Evolutionary conservation across 169 alveolate genomes (phyloP).

Genomic region (Neospora caninum): DNA sequence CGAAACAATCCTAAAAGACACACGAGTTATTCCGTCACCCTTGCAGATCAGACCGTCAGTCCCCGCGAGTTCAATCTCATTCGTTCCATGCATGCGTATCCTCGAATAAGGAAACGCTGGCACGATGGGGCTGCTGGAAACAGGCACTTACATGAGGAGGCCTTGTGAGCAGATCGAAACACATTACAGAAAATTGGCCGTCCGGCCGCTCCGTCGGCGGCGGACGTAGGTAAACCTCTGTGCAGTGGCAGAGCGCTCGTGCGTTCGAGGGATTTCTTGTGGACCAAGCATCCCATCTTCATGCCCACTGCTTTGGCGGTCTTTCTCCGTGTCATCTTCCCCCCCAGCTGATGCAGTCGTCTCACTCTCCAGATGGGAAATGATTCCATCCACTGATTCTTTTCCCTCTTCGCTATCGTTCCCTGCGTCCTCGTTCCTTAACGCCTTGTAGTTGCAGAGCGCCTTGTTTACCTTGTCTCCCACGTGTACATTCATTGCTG

Average conservation of each 20-base stretch:
- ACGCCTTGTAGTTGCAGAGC: background rate
- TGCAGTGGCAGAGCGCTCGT: background rate
- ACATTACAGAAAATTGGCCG: conserved; percentile 7
- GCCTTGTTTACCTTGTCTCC: background rate
- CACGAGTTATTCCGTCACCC: no score
- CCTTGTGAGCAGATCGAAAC: no score
- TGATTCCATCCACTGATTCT: background rate
- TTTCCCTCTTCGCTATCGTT: background rate
- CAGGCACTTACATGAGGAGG: no score
- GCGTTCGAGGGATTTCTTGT: background rate
- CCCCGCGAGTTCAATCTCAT: no score
- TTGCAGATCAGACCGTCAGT: no score
- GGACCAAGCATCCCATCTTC: background rate
- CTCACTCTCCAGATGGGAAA: conserved; percentile 11
- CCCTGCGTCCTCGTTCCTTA: background rate
- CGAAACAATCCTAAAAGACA: no score
- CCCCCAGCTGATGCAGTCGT: background rate
- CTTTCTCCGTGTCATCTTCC: background rate
- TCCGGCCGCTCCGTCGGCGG: conserved; percentile 3
- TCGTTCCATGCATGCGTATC: no score
- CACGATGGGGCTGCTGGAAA: no score
- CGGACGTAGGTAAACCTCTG: background rate
- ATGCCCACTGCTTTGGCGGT: background rate
- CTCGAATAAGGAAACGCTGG: no score
- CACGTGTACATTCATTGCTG: no score